Evolutionary conservation across 305 asterid species (phyloP).

Genomic region (Fraxinus xanthoxyloides): DNA sequence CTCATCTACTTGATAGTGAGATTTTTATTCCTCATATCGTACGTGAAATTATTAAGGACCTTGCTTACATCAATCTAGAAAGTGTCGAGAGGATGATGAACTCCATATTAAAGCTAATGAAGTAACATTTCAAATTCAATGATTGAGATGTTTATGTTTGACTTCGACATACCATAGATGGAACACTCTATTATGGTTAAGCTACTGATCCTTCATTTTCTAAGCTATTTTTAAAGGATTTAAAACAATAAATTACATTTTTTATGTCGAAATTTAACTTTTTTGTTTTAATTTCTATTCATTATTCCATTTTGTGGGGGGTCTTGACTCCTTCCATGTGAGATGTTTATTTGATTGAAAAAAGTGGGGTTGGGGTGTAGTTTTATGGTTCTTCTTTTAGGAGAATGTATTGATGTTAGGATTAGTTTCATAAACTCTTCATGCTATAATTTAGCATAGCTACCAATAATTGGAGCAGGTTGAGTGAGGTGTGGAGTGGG

Average conservation of each 20-base stretch:
- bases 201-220: too few relatives aligned
- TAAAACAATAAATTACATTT: neutral
- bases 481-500: neutral
- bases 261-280: neutral
- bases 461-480: neutral
- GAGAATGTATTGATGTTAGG: conserved; percentile 14
- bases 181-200: neutral
- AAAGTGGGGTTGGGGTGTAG: conserved; percentile 25
- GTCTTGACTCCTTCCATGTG: conserved; percentile 26
- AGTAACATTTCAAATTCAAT: neutral
- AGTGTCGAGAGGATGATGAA: neutral
- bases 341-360: conserved; percentile 8
- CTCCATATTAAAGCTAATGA: neutral
- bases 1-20: neutral
- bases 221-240: neutral
- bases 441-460: neutral
- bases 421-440: neutral
- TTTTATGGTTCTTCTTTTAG: neutral
- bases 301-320: conserved; percentile 2
- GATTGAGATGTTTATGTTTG: neutral
- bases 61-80: neutral
- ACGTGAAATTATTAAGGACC: neutral
- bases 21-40: neutral
- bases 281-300: neutral
- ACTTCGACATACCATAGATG: neutral